phyloP scores from a whole-genome alignment of 2,329 filamentous ascomycete species.

The Nothopassalora personata region DNA sequence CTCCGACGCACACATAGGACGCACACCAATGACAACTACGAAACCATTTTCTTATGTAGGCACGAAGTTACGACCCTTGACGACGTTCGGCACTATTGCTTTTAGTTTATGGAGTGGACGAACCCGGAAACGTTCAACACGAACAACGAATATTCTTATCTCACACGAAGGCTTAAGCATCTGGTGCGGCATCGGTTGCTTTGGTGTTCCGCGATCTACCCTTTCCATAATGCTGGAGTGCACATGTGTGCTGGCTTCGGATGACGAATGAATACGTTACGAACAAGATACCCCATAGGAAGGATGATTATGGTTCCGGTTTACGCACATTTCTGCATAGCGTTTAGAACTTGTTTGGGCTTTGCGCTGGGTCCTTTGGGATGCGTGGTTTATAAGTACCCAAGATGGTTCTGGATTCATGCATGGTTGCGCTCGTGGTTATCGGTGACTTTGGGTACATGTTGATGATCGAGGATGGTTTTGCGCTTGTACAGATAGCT shows the following conservation, averaged over 20 bases:
- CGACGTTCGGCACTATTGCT: not conserved
- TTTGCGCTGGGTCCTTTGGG: not conserved
- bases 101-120: not conserved
- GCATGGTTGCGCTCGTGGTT: not conserved
- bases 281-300: constrained; percentile 1
- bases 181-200: not conserved
- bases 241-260: not conserved
- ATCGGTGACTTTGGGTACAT: not conserved
- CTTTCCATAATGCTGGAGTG: not conserved
- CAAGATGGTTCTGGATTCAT: not conserved
- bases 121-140: not conserved
- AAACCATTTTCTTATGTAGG: not conserved
- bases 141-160: not conserved
- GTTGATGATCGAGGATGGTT: not conserved
- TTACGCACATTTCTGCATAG: not conserved
- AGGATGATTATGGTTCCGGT: not conserved
- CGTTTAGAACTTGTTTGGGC: not conserved
- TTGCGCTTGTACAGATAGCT: not conserved
- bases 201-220: not conserved
- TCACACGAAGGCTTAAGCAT: not conserved
- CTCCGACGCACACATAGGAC: not conserved
- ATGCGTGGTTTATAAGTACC: not conserved
- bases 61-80: not conserved
- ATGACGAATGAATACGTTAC: not conserved
- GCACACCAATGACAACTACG: not conserved